A percentile compares a stretch with the other conserved stretches of the same genome.
Evolutionary conservation across 2,329 filamentous ascomycete genomes (phyloP).

Genomic region (Cytospora piceae): DNA sequence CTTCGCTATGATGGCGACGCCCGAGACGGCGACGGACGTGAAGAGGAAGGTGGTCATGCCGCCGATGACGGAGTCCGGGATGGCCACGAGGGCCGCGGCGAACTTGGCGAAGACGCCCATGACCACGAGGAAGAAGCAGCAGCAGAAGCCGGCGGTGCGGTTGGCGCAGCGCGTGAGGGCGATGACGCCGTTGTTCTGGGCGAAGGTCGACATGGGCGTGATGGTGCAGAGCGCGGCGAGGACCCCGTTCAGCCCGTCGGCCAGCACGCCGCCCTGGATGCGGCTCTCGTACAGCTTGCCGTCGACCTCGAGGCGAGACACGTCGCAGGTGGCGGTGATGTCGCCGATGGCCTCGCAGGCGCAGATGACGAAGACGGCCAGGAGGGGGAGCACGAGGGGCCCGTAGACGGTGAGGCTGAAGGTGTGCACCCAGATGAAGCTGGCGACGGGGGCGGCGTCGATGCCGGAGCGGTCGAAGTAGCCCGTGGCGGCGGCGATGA

Average conservation of each 20-base stretch:
- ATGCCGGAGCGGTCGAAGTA: slow-evolving; percentile 80
- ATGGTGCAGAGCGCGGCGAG: slow-evolving; percentile 78
- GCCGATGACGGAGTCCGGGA: slow-evolving; percentile 68
- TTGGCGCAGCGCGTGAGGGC: slow-evolving; percentile 81
- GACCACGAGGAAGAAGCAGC: slow-evolving; percentile 74
- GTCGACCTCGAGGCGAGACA: slow-evolving; percentile 74
- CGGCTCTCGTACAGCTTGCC: slow-evolving; percentile 73
- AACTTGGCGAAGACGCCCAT: slow-evolving; percentile 87
- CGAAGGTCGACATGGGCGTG: slow-evolving; percentile 79
- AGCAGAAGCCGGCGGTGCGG: slow-evolving; percentile 77
- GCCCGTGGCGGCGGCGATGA: slow-evolving; percentile 75
- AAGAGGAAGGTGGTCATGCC: slow-evolving; percentile 84
- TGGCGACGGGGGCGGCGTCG: slow-evolving; percentile 69
- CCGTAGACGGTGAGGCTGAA: slow-evolving; percentile 74
- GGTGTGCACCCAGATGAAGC: slow-evolving; percentile 79
- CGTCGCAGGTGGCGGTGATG: slow-evolving; percentile 80
- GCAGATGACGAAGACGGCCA: slow-evolving; percentile 72
- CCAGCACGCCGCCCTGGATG: slow-evolving; percentile 78
- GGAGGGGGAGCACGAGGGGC: slow-evolving; percentile 71
- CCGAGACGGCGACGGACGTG: slow-evolving; percentile 74
- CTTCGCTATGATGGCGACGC: slow-evolving; percentile 74
- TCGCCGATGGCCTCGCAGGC: slow-evolving; percentile 82
- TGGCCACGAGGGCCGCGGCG: slow-evolving; percentile 76
- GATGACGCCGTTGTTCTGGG: slow-evolving; percentile 85
- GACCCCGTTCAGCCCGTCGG: slow-evolving; percentile 76